phyloP scores from a whole-genome alignment of 495 filamentous ascomycete genomes.

The Aspergillus haitiensis region DNA sequence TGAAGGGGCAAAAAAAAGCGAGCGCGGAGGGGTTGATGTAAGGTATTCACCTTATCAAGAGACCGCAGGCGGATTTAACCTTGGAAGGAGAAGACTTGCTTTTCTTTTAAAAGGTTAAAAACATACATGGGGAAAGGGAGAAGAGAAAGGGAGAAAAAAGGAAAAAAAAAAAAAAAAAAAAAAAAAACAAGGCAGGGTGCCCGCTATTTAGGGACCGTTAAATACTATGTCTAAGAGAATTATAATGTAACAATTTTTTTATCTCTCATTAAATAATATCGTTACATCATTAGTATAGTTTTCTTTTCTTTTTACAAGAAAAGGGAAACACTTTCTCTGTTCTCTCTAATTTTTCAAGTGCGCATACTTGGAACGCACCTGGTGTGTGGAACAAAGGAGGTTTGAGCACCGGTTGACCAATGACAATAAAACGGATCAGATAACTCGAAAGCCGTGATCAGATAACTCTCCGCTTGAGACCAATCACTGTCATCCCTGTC shows the following conservation, averaged over 20 bases:
- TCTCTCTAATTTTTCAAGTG: no score
- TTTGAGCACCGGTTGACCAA: not conserved
- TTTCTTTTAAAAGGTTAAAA: not conserved
- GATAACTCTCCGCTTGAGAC: slow-evolving; percentile 15
- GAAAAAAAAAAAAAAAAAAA: not conserved
- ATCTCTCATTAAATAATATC: no score
- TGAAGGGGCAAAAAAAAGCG: not conserved
- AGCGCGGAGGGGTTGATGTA: no score
- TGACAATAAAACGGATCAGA: slow-evolving; percentile 18
- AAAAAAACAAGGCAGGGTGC: not conserved
- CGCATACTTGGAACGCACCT: no score
- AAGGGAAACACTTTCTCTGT: no score
- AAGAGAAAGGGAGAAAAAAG: not conserved
- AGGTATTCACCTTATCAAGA: no score
- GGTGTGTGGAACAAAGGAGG: not conserved
- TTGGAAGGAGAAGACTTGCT: no score
- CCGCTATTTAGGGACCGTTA: not conserved
- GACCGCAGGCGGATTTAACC: no score
- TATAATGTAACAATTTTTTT: no score
- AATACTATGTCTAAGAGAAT: not conserved
- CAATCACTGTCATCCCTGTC: not conserved
- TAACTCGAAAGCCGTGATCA: slow-evolving; percentile 17
- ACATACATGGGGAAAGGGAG: not conserved
- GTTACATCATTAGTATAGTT: no score
- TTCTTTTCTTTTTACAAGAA: no score